Percentiles rank a stretch among this genome's conserved stretches.
Conservation (phyloP, 2,329 filamentous ascomycete genomes). For the Ambrosiella xylebori region DNA sequence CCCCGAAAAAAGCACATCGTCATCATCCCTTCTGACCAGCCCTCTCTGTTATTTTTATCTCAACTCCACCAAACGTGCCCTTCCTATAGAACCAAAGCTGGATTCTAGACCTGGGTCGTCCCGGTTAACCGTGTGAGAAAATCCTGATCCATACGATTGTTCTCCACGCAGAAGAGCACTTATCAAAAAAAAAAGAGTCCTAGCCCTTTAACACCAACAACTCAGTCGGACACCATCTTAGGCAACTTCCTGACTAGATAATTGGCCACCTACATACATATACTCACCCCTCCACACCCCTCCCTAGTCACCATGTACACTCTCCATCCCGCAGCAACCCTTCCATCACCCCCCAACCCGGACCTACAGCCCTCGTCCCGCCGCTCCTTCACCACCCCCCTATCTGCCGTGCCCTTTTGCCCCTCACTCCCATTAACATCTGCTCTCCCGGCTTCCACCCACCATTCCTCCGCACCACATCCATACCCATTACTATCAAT, state of each 20-base stretch:
- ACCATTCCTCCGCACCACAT: not conserved
- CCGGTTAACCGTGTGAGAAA: not conserved
- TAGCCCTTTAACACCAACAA: too few species aligned
- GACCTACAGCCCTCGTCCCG: not conserved
- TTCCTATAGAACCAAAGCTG: not conserved
- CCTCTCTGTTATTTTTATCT: not conserved
- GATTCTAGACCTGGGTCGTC: not conserved
- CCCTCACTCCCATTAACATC: not conserved
- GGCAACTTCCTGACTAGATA: too few species aligned
- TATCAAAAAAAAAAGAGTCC: not conserved
- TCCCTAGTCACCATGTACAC: not conserved
- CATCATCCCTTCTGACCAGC: not conserved
- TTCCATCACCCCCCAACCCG: not conserved
- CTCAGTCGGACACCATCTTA: too few species aligned
- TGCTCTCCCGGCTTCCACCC: not conserved
- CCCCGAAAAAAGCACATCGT: not conserved
- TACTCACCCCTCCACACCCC: not conserved
- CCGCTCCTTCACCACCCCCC: not conserved
- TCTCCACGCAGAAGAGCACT: not conserved
- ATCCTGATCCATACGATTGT: not conserved
- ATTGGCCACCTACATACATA: not conserved
- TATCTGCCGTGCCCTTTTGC: not conserved
- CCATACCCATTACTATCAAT: not conserved
- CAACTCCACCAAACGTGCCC: not conserved
- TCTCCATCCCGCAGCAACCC: not conserved